Conservation (phyloP, 2,329 filamentous ascomycete species). For the Aspergillus terreus region DNA sequence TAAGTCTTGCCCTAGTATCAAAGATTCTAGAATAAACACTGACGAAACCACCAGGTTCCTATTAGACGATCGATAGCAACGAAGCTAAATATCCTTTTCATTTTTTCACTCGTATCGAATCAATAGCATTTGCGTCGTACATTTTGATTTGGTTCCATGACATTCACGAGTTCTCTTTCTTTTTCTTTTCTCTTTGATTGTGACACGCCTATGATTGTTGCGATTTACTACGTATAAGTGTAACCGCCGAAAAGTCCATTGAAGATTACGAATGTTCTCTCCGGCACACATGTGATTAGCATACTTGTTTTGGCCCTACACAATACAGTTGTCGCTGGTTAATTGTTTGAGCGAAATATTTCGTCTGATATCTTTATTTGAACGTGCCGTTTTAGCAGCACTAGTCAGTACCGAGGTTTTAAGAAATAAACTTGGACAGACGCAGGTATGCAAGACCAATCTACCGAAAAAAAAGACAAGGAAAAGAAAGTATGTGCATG, state of each 20-base stretch:
- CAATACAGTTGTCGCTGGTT: no score
- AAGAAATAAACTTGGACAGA: not conserved
- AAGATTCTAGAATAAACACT: no score
- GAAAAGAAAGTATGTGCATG: not conserved
- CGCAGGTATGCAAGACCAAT: not conserved
- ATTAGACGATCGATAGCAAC: constrained; percentile 17
- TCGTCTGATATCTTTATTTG: no score
- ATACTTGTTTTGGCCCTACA: no score
- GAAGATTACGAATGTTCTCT: no score
- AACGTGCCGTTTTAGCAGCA: no score
- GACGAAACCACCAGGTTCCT: constrained; percentile 20
- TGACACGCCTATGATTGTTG: no score
- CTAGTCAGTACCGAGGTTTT: no score
- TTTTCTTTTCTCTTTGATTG: not conserved
- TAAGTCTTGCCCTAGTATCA: constrained; percentile 31
- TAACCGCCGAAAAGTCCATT: no score
- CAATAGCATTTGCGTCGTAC: constrained; percentile 2
- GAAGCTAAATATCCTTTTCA: not conserved
- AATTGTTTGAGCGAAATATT: no score
- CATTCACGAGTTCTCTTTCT: constrained; percentile 11
- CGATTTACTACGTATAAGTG: no score
- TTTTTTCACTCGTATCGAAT: not conserved
- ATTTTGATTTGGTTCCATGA: constrained; percentile 8
- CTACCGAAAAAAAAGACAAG: not conserved
- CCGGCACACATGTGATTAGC: no score